phyloP scores from a whole-genome alignment of 768 basidiomycete species.

The Hemileccinum impolitum region DNA sequence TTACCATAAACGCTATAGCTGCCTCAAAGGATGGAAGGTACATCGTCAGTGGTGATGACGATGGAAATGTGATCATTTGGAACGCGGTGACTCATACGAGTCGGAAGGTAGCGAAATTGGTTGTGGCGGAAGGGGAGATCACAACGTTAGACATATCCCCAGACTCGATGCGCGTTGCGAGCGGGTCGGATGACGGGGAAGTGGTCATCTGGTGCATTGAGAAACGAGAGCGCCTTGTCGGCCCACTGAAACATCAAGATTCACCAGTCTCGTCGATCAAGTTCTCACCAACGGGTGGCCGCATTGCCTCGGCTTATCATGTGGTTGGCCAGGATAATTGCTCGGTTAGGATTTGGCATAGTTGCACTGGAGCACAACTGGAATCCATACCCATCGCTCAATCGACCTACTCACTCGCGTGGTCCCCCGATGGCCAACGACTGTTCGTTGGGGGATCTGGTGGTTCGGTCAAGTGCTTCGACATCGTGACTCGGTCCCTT shows the following conservation, averaged over 20 bases:
- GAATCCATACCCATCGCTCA: not conserved
- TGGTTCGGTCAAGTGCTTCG: constrained; percentile 12
- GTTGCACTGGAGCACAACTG: constrained; percentile 5
- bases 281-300: constrained; percentile 14
- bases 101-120: not conserved
- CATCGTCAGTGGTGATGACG: constrained; percentile 7
- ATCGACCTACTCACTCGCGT: constrained; percentile 10
- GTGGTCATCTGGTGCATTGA: constrained; percentile 4
- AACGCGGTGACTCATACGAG: not conserved
- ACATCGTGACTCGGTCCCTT: not conserved
- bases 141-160: constrained; percentile 10
- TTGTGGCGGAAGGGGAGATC: not conserved
- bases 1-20: not conserved
- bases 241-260: constrained; percentile 1
- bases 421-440: constrained; percentile 14
- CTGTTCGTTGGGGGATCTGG: constrained; percentile 11
- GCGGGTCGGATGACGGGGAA: constrained; percentile 2
- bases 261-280: constrained; percentile 12
- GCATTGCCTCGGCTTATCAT: constrained; percentile 7
- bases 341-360: constrained; percentile 13
- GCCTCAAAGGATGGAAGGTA: constrained; percentile 9
- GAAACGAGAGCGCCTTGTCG: not conserved
- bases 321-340: not conserved
- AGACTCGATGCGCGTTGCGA: constrained; percentile 2
- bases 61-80: constrained; percentile 11